Conservation (phyloP, 2,329 filamentous ascomycete species). For the Claviceps humidiphila region DNA sequence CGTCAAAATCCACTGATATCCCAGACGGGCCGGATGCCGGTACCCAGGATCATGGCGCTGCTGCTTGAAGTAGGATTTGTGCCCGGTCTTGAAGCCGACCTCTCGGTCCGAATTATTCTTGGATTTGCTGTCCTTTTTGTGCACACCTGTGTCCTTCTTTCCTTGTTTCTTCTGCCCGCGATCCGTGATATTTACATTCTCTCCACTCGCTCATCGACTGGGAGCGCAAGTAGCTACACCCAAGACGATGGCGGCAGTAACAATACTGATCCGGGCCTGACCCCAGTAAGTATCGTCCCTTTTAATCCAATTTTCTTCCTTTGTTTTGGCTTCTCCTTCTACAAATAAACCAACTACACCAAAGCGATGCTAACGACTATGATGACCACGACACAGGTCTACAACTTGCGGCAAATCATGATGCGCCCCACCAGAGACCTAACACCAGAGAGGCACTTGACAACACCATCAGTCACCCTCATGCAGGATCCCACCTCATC, state of each 20-base stretch:
- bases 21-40: background rate
- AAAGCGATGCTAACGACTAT: background rate
- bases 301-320: background rate
- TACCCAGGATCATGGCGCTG: background rate
- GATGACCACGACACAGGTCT: constrained; percentile 7
- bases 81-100: background rate
- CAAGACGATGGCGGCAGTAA: background rate
- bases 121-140: background rate
- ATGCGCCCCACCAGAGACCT: constrained; percentile 10
- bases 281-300: background rate
- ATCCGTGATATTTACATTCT: background rate
- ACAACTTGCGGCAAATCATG: constrained; percentile 16
- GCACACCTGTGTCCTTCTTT: constrained; percentile 34
- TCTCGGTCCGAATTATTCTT: background rate
- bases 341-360: no score
- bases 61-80: background rate
- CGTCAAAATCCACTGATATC: constrained; percentile 19
- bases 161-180: constrained; percentile 50
- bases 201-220: background rate
- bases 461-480: background rate
- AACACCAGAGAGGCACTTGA: background rate
- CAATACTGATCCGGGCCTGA: background rate
- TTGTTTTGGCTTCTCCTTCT: no score
- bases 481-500: no score
- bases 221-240: background rate